Percentiles rank a stretch among this genome's conserved stretches.
phyloP scores from a whole-genome alignment of 2,329 filamentous ascomycete species.

The Ambrosiella beaveri region DNA sequence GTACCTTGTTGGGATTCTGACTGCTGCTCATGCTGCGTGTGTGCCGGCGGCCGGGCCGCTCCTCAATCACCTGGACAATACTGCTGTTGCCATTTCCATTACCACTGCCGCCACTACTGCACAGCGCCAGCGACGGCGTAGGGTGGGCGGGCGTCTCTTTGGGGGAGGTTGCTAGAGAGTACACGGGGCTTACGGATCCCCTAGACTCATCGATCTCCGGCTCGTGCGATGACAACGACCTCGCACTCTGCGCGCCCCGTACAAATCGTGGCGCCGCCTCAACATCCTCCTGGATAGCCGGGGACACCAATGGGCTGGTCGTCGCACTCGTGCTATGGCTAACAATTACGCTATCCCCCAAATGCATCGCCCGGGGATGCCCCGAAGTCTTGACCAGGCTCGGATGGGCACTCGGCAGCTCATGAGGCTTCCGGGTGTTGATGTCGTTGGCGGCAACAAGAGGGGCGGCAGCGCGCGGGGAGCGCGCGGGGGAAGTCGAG shows the following conservation, averaged over 20 bases:
- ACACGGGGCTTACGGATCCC: slow-evolving; percentile 10
- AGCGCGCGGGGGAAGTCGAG: slow-evolving; percentile 2
- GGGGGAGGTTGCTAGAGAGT: slow-evolving; percentile 4
- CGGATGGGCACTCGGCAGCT: neutral
- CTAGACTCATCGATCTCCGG: neutral
- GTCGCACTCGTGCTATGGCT: neutral
- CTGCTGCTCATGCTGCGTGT: neutral
- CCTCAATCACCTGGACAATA: neutral
- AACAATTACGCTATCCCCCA: neutral
- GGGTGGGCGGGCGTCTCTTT: neutral
- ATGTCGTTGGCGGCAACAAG: slow-evolving; percentile 10
- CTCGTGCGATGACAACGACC: neutral
- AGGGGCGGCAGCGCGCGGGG: slow-evolving; percentile 1
- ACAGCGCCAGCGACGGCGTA: too few species aligned
- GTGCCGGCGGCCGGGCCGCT: neutral
- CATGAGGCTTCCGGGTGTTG: slow-evolving; percentile 11
- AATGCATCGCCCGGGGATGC: neutral
- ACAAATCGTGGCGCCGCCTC: neutral
- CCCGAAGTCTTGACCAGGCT: neutral
- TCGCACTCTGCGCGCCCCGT: neutral
- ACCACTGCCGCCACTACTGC: too few species aligned
- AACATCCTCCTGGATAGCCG: neutral
- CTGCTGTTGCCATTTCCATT: neutral
- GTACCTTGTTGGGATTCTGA: neutral
- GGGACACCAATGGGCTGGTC: neutral